Conservation (phyloP, 768 basidiomycete genomes). For the Leccinum disarticulatum region DNA sequence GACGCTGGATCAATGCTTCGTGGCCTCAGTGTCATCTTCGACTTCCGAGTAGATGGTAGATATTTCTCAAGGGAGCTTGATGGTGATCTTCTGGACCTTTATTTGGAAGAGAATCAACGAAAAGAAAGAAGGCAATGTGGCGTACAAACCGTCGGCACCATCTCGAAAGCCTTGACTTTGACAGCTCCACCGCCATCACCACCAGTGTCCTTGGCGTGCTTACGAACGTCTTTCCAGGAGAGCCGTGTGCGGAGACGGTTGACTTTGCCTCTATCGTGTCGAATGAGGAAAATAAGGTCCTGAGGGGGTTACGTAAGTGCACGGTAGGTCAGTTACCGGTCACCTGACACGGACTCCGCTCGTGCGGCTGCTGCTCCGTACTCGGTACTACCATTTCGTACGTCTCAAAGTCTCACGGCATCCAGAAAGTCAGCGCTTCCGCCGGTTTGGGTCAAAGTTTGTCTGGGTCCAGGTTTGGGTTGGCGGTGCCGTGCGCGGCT, state of each 20-base stretch:
- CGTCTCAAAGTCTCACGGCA: no score
- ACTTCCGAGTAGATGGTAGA: slow-evolving; percentile 92
- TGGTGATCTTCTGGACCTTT: slow-evolving; percentile 92
- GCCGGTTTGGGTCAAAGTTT: no score
- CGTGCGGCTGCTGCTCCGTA: no score
- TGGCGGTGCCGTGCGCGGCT: no score
- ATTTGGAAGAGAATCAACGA: slow-evolving; percentile 41
- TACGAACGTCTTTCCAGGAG: slow-evolving; percentile 96
- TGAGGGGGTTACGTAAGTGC: slow-evolving; percentile 28
- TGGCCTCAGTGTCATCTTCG: slow-evolving; percentile 94
- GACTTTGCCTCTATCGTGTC: slow-evolving; percentile 91
- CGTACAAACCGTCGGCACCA: slow-evolving; percentile 67
- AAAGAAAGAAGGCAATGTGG: slow-evolving; percentile 25
- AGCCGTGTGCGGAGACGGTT: slow-evolving; percentile 91
- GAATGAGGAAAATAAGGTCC: slow-evolving; percentile 95
- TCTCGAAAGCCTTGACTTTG: slow-evolving; percentile 82
- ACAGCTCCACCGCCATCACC: slow-evolving; percentile 79
- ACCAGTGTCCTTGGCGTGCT: slow-evolving; percentile 88
- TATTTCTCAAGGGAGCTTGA: slow-evolving; percentile 96
- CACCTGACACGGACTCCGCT: no score
- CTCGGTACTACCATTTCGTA: no score
- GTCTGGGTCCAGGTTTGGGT: no score
- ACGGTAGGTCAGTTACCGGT: no score
- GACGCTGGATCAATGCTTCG: slow-evolving; percentile 86
- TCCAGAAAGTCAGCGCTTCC: no score